Conservation (phyloP, 2,329 filamentous ascomycete genomes). For the Fusarium sp. region DNA sequence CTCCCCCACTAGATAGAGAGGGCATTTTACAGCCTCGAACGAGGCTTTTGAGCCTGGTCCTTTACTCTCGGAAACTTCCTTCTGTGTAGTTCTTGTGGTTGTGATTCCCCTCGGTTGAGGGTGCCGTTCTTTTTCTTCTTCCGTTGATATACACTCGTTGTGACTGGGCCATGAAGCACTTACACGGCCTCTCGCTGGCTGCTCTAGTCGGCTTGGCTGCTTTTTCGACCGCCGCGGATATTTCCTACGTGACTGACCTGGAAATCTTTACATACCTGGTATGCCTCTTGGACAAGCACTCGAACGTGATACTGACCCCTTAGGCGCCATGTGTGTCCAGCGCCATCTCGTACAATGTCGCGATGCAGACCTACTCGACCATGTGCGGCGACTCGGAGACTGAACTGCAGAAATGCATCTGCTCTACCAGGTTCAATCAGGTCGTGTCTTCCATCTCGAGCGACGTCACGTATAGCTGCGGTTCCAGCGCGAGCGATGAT, state of each 20-base stretch:
- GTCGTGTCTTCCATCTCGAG: constrained; percentile 54
- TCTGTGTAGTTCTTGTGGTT: constrained; percentile 2
- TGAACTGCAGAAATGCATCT: constrained; percentile 64
- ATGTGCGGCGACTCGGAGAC: constrained; percentile 57
- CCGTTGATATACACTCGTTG: background rate
- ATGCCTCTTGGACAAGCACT: constrained; percentile 19
- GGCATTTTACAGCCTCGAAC: constrained; percentile 14
- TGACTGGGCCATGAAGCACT: constrained; percentile 35
- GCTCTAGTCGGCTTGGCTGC: constrained; percentile 10
- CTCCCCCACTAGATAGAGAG: constrained; percentile 21
- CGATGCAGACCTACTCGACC: constrained; percentile 54
- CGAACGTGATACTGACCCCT: constrained; percentile 2
- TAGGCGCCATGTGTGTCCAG: constrained; percentile 64
- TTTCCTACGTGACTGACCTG: constrained; percentile 61
- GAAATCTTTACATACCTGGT: constrained; percentile 57
- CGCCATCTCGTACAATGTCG: constrained; percentile 59
- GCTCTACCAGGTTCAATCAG: constrained; percentile 56
- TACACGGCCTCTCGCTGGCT: constrained; percentile 28
- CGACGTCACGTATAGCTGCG: constrained; percentile 58
- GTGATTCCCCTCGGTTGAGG: constrained; percentile 10
- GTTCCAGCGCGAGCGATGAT: constrained; percentile 60
- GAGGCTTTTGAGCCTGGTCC: constrained; percentile 15
- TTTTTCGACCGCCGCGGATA: constrained; percentile 30
- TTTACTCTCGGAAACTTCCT: constrained; percentile 15
- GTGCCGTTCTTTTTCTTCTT: constrained; percentile 10